Evolutionary conservation across 345 rosid species (phyloP), one percentile per base, ranked within the genome.

Genomic region (Rhizophora mangle): DNA sequence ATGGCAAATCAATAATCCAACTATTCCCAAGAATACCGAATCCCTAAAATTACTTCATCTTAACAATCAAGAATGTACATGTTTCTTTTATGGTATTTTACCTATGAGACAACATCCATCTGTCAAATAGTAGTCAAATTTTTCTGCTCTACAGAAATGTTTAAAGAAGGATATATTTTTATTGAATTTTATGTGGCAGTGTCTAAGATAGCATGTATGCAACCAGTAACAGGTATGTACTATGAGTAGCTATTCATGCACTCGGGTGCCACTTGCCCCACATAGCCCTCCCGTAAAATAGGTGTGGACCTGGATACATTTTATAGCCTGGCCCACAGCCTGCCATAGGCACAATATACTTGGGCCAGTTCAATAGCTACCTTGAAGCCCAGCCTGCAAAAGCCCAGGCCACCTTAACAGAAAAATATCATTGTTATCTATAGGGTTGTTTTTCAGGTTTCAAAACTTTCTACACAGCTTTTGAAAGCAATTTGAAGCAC

Each of bases 361-460:
- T 8, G 46, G 46, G 46, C 39, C 39, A 36, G 39, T 2, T 37
- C 13, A 9, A 37, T 6, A 37, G 9, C 10, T 37, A 8, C 13
- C 18, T 11, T 43, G 18, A 43, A 18, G 49, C 4, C 13, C 47
- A 43, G 47, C 47, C 18, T 5, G 1, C 49, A 43, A 43, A 3
- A 43, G 18, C 18, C 49, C 49, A 43, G 4, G 15, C 16, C 46
- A 31, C 71, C 73, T 60, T 67, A 80, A 72, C 64, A 64, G 57
- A 39, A 64, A 73, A 46, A 31, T 31, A 31, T 31, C 0, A 31
- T 31, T 72, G 62, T 69, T 60, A 54, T 63, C 31, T 75, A 65
- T 57, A 95, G 99, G 69, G 91, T 95, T 34, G 69, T 91, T 63
- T 95, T 95, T 64, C 99, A 95, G 85, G 96, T 95, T 75, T 95